These are phyloP conservation scores for Ogataea dorogensis DNA, from an alignment of 805 yeast genomes.

Conservation along the genomic window DNA sequence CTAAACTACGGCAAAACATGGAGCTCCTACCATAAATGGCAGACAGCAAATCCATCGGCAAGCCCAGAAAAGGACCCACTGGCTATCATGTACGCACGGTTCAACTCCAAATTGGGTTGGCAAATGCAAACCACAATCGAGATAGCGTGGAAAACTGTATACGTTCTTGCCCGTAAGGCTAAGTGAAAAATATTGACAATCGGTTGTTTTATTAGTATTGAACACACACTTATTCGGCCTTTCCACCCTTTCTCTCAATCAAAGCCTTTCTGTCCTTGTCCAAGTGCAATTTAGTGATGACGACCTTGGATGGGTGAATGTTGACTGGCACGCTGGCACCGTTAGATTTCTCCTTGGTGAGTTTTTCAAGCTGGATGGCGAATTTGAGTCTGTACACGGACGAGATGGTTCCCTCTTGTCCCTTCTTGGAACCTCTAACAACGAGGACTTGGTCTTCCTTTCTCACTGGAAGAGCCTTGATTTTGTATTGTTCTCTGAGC, in stretches of 20 bases:
- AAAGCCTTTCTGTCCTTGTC: conserved; percentile 99
- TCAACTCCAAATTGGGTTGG: conserved; percentile 48
- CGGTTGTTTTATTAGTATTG: conserved; percentile 15
- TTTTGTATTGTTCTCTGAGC: conserved; percentile 95
- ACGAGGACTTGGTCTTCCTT: conserved; percentile 93
- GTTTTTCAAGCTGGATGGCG: conserved; percentile 94
- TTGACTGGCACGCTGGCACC: conserved; percentile 97
- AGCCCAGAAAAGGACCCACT: conserved; percentile 34
- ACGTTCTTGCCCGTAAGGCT: conserved; percentile 43
- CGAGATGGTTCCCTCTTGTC: conserved; percentile 97
- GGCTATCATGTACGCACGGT: conserved; percentile 33
- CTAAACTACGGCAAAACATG: conserved; percentile 61
- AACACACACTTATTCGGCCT: conserved; percentile 68
- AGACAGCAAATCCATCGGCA: conserved; percentile 33
- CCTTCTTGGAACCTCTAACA: conserved; percentile 99
- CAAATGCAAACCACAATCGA: conserved; percentile 38
- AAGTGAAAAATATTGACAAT: conserved; percentile 10
- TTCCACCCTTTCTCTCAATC: conserved; percentile 97
- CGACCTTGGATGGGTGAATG: conserved; percentile 98
- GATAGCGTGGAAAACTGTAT: conserved; percentile 50
- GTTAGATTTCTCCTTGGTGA: conserved; percentile 95
- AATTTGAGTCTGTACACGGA: conserved; percentile 99
- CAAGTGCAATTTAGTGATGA: conserved; percentile 96
- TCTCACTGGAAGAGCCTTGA: conserved; percentile 96
- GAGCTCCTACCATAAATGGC: conserved; percentile 66